A percentile compares a stretch with the other conserved stretches of the same genome.
Evolutionary conservation across 306 rosid species (phyloP).

Genomic region (Hippophae rhamnoides): DNA sequence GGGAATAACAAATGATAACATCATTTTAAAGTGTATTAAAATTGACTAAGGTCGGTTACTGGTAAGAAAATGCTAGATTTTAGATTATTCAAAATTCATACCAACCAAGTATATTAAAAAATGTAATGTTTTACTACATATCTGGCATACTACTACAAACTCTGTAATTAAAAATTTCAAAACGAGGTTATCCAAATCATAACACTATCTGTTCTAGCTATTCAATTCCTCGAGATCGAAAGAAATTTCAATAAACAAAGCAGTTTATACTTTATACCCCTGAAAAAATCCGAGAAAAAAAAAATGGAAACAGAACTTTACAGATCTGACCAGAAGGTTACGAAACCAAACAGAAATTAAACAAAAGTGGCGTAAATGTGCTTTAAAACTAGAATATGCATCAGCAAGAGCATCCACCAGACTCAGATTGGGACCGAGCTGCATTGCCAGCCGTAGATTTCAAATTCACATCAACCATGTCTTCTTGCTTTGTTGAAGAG

Average conservation of each 20-base stretch:
- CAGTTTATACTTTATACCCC: no score
- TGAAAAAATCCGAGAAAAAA: no score
- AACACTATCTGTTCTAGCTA: not conserved
- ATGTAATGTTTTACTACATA: not conserved
- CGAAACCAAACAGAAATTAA: slow-evolving; percentile 17
- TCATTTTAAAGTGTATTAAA: no score
- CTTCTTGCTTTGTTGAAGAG: slow-evolving; percentile 19
- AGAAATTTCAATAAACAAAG: no score
- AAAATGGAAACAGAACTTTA: not conserved
- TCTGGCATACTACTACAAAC: not conserved
- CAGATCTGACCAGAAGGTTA: slow-evolving; percentile 1
- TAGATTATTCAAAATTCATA: not conserved
- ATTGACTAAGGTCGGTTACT: not conserved
- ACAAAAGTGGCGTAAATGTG: not conserved
- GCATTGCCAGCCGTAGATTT: slow-evolving; percentile 6
- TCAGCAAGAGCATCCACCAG: slow-evolving; percentile 17
- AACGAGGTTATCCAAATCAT: not conserved
- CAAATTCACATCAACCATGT: slow-evolving; percentile 22
- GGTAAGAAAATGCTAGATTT: no score
- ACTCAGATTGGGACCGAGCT: slow-evolving; percentile 12
- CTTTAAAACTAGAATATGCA: not conserved
- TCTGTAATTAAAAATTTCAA: not conserved
- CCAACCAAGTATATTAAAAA: not conserved
- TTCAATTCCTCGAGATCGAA: not conserved
- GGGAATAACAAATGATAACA: no score